Evolutionary conservation across 108 stramenopile species (phyloP).

Genomic region (Nannochloropsis gaditana): DNA sequence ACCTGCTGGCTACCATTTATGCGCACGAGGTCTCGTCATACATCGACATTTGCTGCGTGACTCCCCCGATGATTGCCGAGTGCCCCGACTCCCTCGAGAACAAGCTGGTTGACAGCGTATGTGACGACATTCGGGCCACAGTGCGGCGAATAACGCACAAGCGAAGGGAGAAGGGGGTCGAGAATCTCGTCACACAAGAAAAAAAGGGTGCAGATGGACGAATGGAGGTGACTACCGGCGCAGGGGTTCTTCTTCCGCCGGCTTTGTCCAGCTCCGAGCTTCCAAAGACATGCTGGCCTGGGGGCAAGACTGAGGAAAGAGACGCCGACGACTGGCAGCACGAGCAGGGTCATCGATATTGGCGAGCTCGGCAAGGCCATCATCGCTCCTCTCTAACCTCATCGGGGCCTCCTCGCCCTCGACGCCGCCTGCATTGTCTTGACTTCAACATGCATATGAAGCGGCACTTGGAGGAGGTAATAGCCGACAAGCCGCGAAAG

Average conservation of each 20-base stretch:
- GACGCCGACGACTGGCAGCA: too few species aligned
- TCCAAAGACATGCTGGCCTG: too few species aligned
- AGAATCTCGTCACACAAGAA: too few species aligned
- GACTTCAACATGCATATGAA: conserved; percentile 8
- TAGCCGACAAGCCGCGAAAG: background rate
- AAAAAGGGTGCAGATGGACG: too few species aligned
- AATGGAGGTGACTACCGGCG: too few species aligned
- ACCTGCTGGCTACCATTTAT: background rate
- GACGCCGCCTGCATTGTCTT: conserved; percentile 9
- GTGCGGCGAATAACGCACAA: background rate
- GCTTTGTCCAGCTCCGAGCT: too few species aligned
- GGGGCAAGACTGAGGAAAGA: too few species aligned
- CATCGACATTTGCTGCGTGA: conserved; percentile 8
- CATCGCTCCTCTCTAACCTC: too few species aligned
- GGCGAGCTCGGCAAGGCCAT: too few species aligned
- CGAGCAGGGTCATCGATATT: too few species aligned
- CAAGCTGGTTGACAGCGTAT: background rate
- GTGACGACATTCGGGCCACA: background rate
- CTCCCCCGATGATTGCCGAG: background rate
- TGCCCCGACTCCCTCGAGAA: background rate
- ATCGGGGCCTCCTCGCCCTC: background rate
- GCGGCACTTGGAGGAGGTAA: conserved; percentile 4
- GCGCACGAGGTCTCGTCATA: background rate
- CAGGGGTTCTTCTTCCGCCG: too few species aligned
- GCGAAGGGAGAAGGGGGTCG: background rate